Conservation (phyloP, 352 stramenopile species). For the Globisporangium perplexum region DNA sequence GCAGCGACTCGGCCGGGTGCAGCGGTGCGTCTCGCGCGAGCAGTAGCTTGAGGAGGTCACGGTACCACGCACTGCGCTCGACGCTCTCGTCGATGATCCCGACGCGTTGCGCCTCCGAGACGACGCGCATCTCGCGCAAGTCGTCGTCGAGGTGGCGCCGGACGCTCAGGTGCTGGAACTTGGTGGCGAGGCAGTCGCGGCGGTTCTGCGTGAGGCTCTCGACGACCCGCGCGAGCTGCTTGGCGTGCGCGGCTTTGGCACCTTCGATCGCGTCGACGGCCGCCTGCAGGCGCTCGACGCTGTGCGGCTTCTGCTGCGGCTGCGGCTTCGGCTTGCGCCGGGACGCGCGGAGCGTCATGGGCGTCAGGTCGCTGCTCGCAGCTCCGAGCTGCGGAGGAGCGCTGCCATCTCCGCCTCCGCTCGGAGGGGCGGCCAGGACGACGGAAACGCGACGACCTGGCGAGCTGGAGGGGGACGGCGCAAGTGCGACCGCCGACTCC, state of each 20-base stretch:
- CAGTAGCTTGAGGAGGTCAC: conserved; percentile 41
- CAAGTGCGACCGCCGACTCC: too few relatives aligned
- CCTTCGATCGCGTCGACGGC: conserved; percentile 39
- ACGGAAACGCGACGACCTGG: conserved; percentile 6
- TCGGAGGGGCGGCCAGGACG: background rate
- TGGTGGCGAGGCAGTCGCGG: conserved; percentile 40
- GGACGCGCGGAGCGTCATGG: background rate
- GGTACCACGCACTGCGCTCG: conserved; percentile 39
- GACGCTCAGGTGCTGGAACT: conserved; percentile 42
- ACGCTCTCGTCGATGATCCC: conserved; percentile 20
- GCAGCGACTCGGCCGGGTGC: conserved; percentile 47
- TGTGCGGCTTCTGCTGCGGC: conserved; percentile 23
- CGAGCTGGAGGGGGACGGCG: too few relatives aligned
- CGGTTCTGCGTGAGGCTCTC: conserved; percentile 43
- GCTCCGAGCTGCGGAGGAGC: background rate
- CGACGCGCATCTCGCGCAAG: conserved; percentile 41
- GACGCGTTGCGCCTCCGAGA: conserved; percentile 34
- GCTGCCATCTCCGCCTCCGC: background rate
- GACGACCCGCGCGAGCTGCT: conserved; percentile 31
- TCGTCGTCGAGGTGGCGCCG: conserved; percentile 30
- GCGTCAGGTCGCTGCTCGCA: background rate
- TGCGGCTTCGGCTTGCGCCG: background rate
- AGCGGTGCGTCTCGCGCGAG: conserved; percentile 28
- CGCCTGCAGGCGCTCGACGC: conserved; percentile 47
- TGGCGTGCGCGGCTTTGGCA: conserved; percentile 31